Base-by-base conservation (phyloP, 805 yeast genomes). In the Metschnikowia anglica region DNA sequence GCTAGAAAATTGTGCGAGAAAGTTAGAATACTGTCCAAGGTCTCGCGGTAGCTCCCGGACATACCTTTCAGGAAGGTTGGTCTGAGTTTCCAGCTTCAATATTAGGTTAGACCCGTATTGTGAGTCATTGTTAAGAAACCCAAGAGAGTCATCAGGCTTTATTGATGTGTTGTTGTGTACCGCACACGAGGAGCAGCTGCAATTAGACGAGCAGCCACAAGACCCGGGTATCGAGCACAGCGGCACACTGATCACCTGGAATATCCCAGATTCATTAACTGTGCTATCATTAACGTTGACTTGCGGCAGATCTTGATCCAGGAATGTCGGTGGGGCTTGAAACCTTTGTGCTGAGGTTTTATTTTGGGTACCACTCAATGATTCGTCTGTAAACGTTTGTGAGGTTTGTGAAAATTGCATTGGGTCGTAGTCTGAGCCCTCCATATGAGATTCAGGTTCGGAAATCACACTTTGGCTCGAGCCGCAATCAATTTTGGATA, bases 161-260 rank as follows among this genome's bases (percentile, higher is more conserved):
- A 38, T 37, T 9, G 43, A 26, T 10, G 51, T 41, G 10, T 37
- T 36, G 11, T 62, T 63, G 53, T 70, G 76, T 1, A 58, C 61
- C 20, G 54, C 51, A 41, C 76, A 70, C 4, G 66, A 65, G 11
- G 56, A 62, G 51, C 76, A 70, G 6, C 55, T 28, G 48, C 76
- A 70, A 30, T 58, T 56, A 11, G 59, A 63, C 24, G 58, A 62
- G 52, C 76, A 70, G 27, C 56, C 47, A 47, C 76, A 70, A 2
- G 67, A 48, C 2, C 69, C 70, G 0, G 65, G 63, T 11, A 64
- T 51, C 2, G 70, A 59, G 47, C 72, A 67, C 17, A 66, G 53
- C 11, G 67, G 64, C 4, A 64, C 60, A 16, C 54, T 52, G 4
- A 65, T 58, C 10, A 63, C 58, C 32, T 60, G 58, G 31, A 47